Base-by-base conservation (phyloP, 2,329 filamentous ascomycete genomes). In the Alternaria burnsii region DNA sequence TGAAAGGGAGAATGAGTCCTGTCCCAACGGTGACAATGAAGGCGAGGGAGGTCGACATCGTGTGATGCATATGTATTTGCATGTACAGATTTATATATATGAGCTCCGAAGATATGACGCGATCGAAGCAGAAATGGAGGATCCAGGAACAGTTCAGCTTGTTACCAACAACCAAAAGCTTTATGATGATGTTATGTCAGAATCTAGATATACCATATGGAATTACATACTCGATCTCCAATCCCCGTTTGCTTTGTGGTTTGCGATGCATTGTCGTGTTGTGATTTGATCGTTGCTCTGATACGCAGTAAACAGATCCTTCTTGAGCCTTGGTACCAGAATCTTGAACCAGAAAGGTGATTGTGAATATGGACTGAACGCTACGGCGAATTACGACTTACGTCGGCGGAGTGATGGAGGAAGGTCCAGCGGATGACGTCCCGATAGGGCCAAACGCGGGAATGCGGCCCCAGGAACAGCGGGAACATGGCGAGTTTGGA, bases 401-500 rank as follows among this genome's bases (percentile, higher is more conserved):
- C 46, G 32, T 50, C 46, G 46, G 32, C 32, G 46, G 20, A 1
- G 30, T 26, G 42, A 42, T 47, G 32, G 41, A 44, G 41, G 7
- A 5, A 46, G 46, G 46, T 24, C 66, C 60, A 69, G 69, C 69
- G 52, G 59, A 57, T 52, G 34, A 47, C 38, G 61, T 59, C 61
- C 63, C 67, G 68, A 55, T 44, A 50, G 46, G 58, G 59, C 48
- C 54, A 55, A 48, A 56, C 18, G 34, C 58, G 58, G 58, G 38
- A 52, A 34, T 47, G 60, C 43, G 58, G 61, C 62, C 46, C 64
- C 52, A 67, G 67, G 62, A 63, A 66, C 63, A 63, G 56, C 66
- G 66, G 66, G 68, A 61, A 65, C 52, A 58, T 56, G 26, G 59
- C 63, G 55, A 61, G 60, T 50, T 57, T 57, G 59, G 55, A 60